Evolutionary conservation across 139 green algal species (phyloP).

Genomic region (Edaphochlamys debaryana): DNA sequence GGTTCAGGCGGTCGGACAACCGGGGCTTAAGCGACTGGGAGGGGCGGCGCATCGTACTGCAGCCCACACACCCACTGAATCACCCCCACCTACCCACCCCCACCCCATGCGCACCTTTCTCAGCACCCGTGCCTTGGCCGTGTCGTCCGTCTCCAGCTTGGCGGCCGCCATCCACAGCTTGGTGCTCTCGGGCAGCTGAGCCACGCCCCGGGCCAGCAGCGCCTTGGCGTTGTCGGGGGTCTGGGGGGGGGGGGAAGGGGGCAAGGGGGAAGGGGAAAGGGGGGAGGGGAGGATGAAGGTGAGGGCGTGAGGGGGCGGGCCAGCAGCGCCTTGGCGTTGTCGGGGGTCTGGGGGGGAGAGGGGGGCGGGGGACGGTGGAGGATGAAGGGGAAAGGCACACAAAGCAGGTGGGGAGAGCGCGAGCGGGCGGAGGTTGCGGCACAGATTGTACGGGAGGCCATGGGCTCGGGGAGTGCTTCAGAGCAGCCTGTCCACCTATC

Average conservation of each 20-base stretch:
- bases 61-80: too few species aligned
- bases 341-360: slow-evolving; percentile 50
- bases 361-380: too few species aligned
- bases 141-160: slow-evolving; percentile 73
- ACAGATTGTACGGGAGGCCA: too few species aligned
- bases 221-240: slow-evolving; percentile 77
- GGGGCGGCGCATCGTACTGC: too few species aligned
- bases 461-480: too few species aligned
- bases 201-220: slow-evolving; percentile 91
- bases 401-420: not conserved
- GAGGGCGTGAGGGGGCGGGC: slow-evolving; percentile 55
- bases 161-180: slow-evolving; percentile 94
- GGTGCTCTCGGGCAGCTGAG: slow-evolving; percentile 75
- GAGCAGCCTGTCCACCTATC: too few species aligned
- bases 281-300: not conserved
- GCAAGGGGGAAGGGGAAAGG: not conserved
- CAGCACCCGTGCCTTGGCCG: slow-evolving; percentile 89
- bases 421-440: slow-evolving; percentile 14
- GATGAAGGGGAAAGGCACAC: not conserved
- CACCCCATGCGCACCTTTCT: slow-evolving; percentile 73
- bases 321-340: slow-evolving; percentile 87
- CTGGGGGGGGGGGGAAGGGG: slow-evolving; percentile 38
- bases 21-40: too few species aligned
- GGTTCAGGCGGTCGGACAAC: too few species aligned
- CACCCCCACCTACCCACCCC: too few species aligned